Evolutionary conservation across 2,329 filamentous ascomycete species (phyloP), one percentile per base, ranked within the genome.

Genomic region (Aureobasidium sp.): DNA sequence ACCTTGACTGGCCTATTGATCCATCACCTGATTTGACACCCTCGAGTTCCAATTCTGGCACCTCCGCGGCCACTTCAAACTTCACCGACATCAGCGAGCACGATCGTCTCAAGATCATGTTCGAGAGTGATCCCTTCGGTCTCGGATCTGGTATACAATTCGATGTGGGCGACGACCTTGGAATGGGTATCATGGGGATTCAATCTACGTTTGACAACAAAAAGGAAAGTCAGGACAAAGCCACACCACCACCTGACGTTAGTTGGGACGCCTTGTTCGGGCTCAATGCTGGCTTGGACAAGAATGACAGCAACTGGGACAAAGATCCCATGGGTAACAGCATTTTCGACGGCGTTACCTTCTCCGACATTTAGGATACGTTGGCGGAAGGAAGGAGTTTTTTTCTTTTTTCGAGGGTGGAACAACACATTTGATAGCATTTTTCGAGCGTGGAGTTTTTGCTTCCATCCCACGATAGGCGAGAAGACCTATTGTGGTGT

Each of bases 81-180:
- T 69, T 71, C 51, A 77, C 74, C 48, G 77, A 79, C 60, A 75
- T 79, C 26, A 74, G 71, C 23, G 73, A 77, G 65, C 73, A 73
- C 61, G 76, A 77, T 65, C 73, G 74, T 34, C 66, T 78, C 10
- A 66, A 71, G 36, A 76, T 78, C 67, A 74, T 71, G 57, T 65
- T 78, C 26, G 70, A 67, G 56, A 69, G 68, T 65, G 68, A 70
- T 58, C 57, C 67, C 34, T 69, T 65, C 41, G 66, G 72, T 55
- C 42, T 56, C 5, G 60, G 60, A 26, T 62, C 60, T 15, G 60
- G 60, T 13, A 32, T 62, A 12, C 58, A 53, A 17, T 52, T 61
- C 17, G 41, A 55, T 20, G 20, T 62, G 9, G 34, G 60, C 7
- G 50, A 55, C 13, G 60, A 56, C 44, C 48, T 62, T 9, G 60